Evolutionary conservation across 1,139 yeast genomes (phyloP).

Genomic region (Kurtzmaniella quercitrusa): DNA sequence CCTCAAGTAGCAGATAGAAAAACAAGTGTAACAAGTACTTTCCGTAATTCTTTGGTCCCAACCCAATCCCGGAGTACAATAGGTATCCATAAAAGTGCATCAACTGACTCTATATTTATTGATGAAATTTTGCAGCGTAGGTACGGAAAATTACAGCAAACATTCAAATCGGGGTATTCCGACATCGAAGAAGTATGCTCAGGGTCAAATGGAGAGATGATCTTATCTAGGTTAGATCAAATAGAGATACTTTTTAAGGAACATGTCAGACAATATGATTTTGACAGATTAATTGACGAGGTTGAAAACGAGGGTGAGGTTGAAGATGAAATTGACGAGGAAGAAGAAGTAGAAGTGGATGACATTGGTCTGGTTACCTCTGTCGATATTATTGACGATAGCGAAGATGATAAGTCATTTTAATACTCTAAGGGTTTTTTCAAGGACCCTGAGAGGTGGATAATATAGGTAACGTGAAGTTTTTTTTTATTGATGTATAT

Average conservation of each 20-base stretch:
- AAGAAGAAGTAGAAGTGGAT: background rate
- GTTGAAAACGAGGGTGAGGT: background rate
- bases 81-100: constrained; percentile 29
- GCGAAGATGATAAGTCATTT: constrained; percentile 2
- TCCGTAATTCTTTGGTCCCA: constrained; percentile 9
- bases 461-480: too few species aligned
- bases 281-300: background rate
- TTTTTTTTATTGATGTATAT: too few species aligned
- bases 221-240: constrained; percentile 6
- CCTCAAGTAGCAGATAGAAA: constrained; percentile 9
- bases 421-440: background rate
- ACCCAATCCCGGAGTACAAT: constrained; percentile 28
- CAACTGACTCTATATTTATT: constrained; percentile 33
- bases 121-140: constrained; percentile 26
- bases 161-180: constrained; percentile 7
- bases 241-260: constrained; percentile 7
- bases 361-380: constrained; percentile 6
- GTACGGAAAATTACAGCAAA: constrained; percentile 16
- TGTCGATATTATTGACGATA: constrained; percentile 4
- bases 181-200: constrained; percentile 3
- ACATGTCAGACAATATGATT: background rate
- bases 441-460: too few species aligned
- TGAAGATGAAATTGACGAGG: background rate
- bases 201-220: constrained; percentile 4
- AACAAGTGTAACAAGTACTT: constrained; percentile 15